Conservation (phyloP, 1,284 basidiomycete genomes). For the Boletus holoroseus region DNA sequence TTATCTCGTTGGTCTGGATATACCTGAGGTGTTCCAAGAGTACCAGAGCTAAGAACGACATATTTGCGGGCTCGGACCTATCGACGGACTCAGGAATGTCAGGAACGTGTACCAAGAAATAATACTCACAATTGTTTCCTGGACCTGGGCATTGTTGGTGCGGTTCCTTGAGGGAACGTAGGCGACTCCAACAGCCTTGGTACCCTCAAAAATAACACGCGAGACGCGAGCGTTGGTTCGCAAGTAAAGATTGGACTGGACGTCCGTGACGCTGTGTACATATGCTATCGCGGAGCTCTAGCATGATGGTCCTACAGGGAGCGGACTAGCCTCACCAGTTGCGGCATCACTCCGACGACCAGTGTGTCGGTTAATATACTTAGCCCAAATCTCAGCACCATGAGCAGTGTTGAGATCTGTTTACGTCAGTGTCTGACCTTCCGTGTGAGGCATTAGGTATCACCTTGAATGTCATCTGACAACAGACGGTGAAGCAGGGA, state of each 20-base stretch:
- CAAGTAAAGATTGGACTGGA: slow-evolving; percentile 58
- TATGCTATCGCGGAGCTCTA: slow-evolving; percentile 40
- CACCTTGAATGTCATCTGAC: slow-evolving; percentile 62
- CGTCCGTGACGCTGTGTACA: slow-evolving; percentile 68
- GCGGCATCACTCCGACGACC: slow-evolving; percentile 67
- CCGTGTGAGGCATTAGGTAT: neutral
- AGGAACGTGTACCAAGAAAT: neutral
- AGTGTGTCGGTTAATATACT: slow-evolving; percentile 70
- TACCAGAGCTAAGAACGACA: slow-evolving; percentile 62
- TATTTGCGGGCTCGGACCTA: slow-evolving; percentile 52
- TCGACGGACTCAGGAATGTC: neutral
- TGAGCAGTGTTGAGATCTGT: slow-evolving; percentile 57
- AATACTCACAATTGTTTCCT: slow-evolving; percentile 51
- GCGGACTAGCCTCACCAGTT: slow-evolving; percentile 41
- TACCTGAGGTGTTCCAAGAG: slow-evolving; percentile 58
- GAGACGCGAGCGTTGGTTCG: slow-evolving; percentile 59
- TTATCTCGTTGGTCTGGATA: neutral
- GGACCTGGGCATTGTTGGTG: slow-evolving; percentile 44
- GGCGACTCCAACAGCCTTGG: slow-evolving; percentile 65
- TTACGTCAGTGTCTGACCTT: slow-evolving; percentile 3
- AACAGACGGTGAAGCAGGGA: neutral
- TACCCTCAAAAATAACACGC: slow-evolving; percentile 68
- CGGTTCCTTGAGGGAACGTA: slow-evolving; percentile 63
- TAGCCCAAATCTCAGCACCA: slow-evolving; percentile 68
- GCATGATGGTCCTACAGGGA: neutral